Base-by-base conservation (phyloP, 441 rosid genomes). In the Pelargonium citronellum region DNA sequence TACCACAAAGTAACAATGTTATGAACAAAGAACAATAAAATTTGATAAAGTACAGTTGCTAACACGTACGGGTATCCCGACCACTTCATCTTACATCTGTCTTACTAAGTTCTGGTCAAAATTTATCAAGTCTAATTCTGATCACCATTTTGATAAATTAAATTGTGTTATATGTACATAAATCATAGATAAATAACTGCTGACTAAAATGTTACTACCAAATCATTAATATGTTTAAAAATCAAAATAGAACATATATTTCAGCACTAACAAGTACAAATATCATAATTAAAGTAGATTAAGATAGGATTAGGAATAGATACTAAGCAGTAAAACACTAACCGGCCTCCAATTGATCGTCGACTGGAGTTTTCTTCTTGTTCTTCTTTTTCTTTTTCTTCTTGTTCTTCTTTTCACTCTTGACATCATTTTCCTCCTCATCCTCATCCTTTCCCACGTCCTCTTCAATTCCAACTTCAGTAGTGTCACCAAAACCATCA, bases 291-390 rank as follows among this genome's bases (percentile, higher is more conserved):
- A 22, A 37, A 37, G 37, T 20, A 30, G 20, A 44, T 44, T 20
- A 22, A 60, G 64, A 60, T 60, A 10, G 5, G 64, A 8, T 22
- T 7, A 60, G 64, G 10, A 22, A 5, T 22, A 9, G 24, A 20
- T 30, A 60, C 34, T 20, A 19, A 73, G 12, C 60, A 17, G 60
- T 7, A 62, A 69, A 71, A 49, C 55, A 81, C 93, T 70, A 73
- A 94, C 97, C 95, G 65, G 77, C 69, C n/a, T 69, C 67, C 64
- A 74, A 24, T 12, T 84, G 84, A 30, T 84, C 78, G 6, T 67
- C 74, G 61, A 62, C 71, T 68, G 77, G 73, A 15, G 73, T 17
- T 72, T 72, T 77, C 73, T 81, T 80, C 67, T 75, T 82, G 71
- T 78, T 80, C 68, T 73, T 80, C 75, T 75, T 85, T 68, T 71